Conservation (phyloP, 192 early-diverging fungal genomes). For the Thoreauomyces humboldtii region DNA sequence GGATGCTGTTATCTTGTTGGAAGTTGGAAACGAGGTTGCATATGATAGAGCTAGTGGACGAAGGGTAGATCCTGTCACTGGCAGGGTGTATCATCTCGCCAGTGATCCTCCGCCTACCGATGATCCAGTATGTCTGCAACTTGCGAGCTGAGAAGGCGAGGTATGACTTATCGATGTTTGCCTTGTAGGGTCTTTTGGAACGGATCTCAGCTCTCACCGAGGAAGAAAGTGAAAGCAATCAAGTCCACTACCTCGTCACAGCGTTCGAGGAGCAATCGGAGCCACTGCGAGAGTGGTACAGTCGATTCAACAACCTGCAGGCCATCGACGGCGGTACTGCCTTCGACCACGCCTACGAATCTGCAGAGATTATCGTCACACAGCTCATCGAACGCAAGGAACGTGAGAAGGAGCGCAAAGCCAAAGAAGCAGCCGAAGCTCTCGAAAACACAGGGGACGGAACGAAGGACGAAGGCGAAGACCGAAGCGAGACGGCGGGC, state of each 20-base stretch:
- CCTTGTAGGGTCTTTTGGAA: conserved; percentile 44
- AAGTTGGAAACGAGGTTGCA: conserved; percentile 52
- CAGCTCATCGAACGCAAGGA: conserved; percentile 38
- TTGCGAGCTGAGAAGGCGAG: not conserved
- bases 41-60: conserved; percentile 46
- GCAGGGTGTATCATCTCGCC: conserved; percentile 53
- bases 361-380: conserved; percentile 20
- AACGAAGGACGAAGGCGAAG: conserved; percentile 19
- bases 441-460: not conserved
- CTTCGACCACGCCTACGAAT: conserved; percentile 13
- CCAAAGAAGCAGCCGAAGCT: conserved; percentile 18
- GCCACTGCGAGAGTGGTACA: conserved; percentile 52
- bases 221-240: conserved; percentile 31
- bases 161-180: not conserved
- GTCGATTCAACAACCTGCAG: conserved; percentile 50
- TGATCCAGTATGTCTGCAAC: conserved; percentile 33
- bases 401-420: conserved; percentile 35
- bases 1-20: conserved; percentile 51
- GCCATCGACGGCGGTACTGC: conserved; percentile 31
- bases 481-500: not conserved
- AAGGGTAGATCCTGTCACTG: conserved; percentile 49
- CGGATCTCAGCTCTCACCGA: conserved; percentile 40
- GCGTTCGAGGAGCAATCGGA: conserved; percentile 58
- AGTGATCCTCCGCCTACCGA: conserved; percentile 51
- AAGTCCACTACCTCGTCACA: conserved; percentile 55